A percentile compares a stretch with the other conserved stretches of the same genome.
These are phyloP conservation scores for Paraglomus brasilianum DNA, from an alignment of 192 early-diverging fungal species.

Conservation along the genomic window DNA sequence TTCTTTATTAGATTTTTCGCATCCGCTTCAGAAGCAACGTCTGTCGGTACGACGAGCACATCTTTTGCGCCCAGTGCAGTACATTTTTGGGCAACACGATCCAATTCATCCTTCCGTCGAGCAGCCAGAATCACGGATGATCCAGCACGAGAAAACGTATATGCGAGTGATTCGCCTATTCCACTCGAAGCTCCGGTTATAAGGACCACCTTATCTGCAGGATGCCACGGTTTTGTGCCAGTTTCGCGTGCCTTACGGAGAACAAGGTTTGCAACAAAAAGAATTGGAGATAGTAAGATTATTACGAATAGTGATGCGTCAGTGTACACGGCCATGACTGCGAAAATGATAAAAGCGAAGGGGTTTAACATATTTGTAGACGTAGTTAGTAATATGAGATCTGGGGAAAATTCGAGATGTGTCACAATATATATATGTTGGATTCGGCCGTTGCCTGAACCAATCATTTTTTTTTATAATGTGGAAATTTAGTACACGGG, in stretches of 20 bases:
- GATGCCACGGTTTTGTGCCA: background rate
- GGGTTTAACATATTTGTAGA: too few species aligned
- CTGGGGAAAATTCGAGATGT: too few species aligned
- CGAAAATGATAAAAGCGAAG: too few species aligned
- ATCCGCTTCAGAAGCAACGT: conserved; percentile 8
- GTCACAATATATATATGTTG: too few species aligned
- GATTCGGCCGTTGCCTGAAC: too few species aligned
- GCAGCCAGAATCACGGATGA: conserved; percentile 49
- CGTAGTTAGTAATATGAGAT: too few species aligned
- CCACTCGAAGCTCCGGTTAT: conserved; percentile 67
- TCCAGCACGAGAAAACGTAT: conserved; percentile 64
- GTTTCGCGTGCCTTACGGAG: background rate
- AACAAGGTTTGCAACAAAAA: background rate
- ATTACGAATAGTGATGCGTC: background rate
- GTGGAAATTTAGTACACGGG: too few species aligned
- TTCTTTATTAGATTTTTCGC: background rate
- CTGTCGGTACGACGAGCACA: background rate
- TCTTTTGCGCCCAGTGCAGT: background rate
- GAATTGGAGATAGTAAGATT: background rate
- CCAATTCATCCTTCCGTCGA: background rate
- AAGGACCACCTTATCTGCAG: background rate
- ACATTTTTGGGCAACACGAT: background rate
- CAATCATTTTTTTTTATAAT: too few species aligned
- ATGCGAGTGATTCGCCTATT: conserved; percentile 70
- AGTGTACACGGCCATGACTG: background rate